A percentile compares a stretch with the other conserved stretches of the same genome.
Evolutionary conservation across 1,284 basidiomycete species (phyloP).

Genomic region (Tremellales sp.): DNA sequence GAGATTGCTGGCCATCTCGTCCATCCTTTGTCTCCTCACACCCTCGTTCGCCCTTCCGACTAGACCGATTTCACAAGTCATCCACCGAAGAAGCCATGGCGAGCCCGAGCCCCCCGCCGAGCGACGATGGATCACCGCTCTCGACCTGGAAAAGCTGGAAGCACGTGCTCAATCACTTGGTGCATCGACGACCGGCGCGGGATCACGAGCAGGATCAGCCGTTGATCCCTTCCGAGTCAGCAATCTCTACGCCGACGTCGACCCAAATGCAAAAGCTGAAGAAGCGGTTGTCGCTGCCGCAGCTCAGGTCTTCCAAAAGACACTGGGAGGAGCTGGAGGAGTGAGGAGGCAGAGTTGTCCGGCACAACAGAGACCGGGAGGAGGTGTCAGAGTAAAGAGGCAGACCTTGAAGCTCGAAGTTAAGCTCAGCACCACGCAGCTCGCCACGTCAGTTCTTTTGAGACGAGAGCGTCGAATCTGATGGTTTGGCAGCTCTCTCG

Average conservation of each 20-base stretch:
- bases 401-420: slow-evolving; percentile 5
- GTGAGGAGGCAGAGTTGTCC: not conserved
- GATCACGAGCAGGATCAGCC: too few relatives aligned
- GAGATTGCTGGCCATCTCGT: slow-evolving; percentile 1
- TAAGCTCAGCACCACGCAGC: not conserved
- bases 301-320: not conserved
- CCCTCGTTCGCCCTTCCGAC: not conserved
- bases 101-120: not conserved
- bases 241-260: too few relatives aligned
- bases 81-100: not conserved
- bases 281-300: not conserved
- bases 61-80: not conserved
- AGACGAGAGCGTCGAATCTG: not conserved
- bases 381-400: not conserved
- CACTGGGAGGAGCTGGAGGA: not conserved
- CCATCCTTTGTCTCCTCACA: not conserved
- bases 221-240: too few relatives aligned
- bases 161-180: too few relatives aligned
- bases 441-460: slow-evolving; percentile 2
- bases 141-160: not conserved
- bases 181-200: too few relatives aligned
- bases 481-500: slow-evolving; percentile 9
- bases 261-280: too few relatives aligned
- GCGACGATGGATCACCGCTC: not conserved
- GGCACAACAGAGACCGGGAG: not conserved